A percentile compares a stretch with the other conserved stretches of the same genome.
Evolutionary conservation across 805 yeast genomes (phyloP).

Genomic region (Candida schatavii): DNA sequence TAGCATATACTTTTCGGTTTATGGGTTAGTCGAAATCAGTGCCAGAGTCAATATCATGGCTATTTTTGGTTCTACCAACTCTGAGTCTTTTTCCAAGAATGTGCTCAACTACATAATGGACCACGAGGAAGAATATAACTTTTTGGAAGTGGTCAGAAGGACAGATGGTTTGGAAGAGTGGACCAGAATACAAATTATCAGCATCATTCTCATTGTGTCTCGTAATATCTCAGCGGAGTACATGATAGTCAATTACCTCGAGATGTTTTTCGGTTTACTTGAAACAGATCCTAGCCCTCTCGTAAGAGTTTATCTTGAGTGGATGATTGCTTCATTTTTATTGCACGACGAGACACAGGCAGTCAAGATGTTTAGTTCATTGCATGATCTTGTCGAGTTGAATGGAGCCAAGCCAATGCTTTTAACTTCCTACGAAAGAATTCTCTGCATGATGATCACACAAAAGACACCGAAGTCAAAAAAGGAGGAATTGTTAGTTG

Average conservation of each 20-base stretch:
- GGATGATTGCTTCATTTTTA: constrained; percentile 59
- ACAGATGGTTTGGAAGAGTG: constrained; percentile 72
- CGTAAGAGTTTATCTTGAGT: constrained; percentile 72
- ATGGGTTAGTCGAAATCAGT: constrained; percentile 59
- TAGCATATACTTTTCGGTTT: constrained; percentile 43
- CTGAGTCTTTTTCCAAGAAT: constrained; percentile 23
- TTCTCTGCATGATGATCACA: constrained; percentile 49
- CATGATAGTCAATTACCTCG: constrained; percentile 19
- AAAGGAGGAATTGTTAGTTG: constrained; percentile 34
- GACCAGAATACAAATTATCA: constrained; percentile 55
- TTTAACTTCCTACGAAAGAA: constrained; percentile 63
- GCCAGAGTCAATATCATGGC: constrained; percentile 50
- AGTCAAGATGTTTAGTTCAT: constrained; percentile 15
- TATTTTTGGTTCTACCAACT: constrained; percentile 35
- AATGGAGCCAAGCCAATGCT: constrained; percentile 44
- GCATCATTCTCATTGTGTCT: constrained; percentile 47
- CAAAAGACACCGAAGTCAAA: constrained; percentile 34
- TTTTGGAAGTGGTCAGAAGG: constrained; percentile 50
- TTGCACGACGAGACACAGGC: constrained; percentile 18
- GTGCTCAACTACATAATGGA: constrained; percentile 37
- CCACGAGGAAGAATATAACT: constrained; percentile 34
- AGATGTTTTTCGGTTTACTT: constrained; percentile 32
- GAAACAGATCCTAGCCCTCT: constrained; percentile 73
- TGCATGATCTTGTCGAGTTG: constrained; percentile 9
- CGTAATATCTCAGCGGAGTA: constrained; percentile 25